Evolutionary conservation across 2,329 filamentous ascomycete species (phyloP).

Genomic region (Botrytis squamosa): DNA sequence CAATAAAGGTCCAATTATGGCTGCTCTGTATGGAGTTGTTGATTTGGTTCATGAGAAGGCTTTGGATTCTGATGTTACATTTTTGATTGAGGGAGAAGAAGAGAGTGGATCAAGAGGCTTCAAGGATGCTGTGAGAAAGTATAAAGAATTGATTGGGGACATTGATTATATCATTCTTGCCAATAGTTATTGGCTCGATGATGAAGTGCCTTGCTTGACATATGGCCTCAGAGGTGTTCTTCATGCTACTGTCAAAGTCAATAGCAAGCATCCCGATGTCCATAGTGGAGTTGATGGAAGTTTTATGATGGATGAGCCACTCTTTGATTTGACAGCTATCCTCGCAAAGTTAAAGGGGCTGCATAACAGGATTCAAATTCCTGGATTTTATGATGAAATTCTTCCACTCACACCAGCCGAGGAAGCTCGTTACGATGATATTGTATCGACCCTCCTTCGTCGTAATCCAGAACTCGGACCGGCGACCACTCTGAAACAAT

Average conservation of each 20-base stretch:
- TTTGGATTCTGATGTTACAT: slow-evolving; percentile 84
- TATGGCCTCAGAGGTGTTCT: slow-evolving; percentile 93
- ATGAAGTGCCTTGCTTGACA: slow-evolving; percentile 90
- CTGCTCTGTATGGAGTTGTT: slow-evolving; percentile 88
- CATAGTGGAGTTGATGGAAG: slow-evolving; percentile 98
- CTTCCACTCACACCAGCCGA: slow-evolving; percentile 73
- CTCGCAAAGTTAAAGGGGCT: slow-evolving; percentile 78
- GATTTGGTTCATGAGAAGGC: slow-evolving; percentile 82
- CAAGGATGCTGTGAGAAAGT: slow-evolving; percentile 72
- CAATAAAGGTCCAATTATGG: slow-evolving; percentile 95
- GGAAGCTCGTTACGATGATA: slow-evolving; percentile 78
- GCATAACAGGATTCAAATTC: slow-evolving; percentile 79
- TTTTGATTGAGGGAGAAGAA: slow-evolving; percentile 95
- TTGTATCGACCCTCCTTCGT: slow-evolving; percentile 71
- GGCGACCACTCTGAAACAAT: slow-evolving; percentile 71
- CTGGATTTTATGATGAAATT: slow-evolving; percentile 84
- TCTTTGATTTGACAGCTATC: slow-evolving; percentile 85
- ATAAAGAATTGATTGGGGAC: slow-evolving; percentile 82
- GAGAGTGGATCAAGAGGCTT: slow-evolving; percentile 93
- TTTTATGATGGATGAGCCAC: slow-evolving; percentile 81
- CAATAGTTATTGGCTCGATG: slow-evolving; percentile 98
- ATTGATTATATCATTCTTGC: slow-evolving; percentile 94
- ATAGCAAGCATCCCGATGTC: slow-evolving; percentile 81
- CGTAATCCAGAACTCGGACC: slow-evolving; percentile 62
- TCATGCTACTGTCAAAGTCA: slow-evolving; percentile 85